phyloP scores from a whole-genome alignment of 805 yeast genomes.

The Yarrowia sp. region DNA sequence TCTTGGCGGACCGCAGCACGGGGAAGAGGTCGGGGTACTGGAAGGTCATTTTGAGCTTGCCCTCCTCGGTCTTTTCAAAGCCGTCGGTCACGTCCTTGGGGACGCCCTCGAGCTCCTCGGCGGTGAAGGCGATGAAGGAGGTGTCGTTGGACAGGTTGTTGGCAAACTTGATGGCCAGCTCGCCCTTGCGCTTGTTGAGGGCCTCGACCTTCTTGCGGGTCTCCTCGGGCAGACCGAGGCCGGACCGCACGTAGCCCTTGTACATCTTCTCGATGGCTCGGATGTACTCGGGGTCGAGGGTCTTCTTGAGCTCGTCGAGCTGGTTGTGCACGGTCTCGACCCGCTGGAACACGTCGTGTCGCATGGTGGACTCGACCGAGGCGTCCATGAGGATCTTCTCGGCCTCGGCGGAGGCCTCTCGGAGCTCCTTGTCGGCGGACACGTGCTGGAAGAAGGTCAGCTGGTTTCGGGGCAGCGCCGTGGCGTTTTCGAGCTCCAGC shows the following conservation, averaged over 20 bases:
- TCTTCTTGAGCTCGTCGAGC: slow-evolving; percentile 27
- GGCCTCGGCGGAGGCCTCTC: slow-evolving; percentile 69
- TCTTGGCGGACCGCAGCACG: slow-evolving; percentile 65
- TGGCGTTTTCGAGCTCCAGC: slow-evolving; percentile 51
- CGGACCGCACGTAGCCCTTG: slow-evolving; percentile 61
- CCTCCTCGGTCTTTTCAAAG: slow-evolving; percentile 43
- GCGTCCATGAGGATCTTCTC: slow-evolving; percentile 56
- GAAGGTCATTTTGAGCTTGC: slow-evolving; percentile 61
- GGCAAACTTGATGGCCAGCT: slow-evolving; percentile 54
- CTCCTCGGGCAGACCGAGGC: slow-evolving; percentile 59
- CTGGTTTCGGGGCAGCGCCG: slow-evolving; percentile 48
- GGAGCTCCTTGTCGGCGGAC: slow-evolving; percentile 57
- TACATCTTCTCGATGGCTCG: slow-evolving; percentile 58
- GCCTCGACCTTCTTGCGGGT: slow-evolving; percentile 56
- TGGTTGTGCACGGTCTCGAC: slow-evolving; percentile 52
- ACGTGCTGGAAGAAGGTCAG: slow-evolving; percentile 72
- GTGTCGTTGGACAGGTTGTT: slow-evolving; percentile 72
- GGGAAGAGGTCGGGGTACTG: slow-evolving; percentile 81
- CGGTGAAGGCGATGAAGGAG: slow-evolving; percentile 57
- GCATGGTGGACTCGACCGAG: slow-evolving; percentile 60
- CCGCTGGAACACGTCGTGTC: slow-evolving; percentile 63
- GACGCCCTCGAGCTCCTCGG: slow-evolving; percentile 68
- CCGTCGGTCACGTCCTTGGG: slow-evolving; percentile 60
- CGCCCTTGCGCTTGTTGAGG: slow-evolving; percentile 57
- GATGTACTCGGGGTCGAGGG: slow-evolving; percentile 53